phyloP scores from a whole-genome alignment of 164 flowering plant species.

The Piper betle region DNA sequence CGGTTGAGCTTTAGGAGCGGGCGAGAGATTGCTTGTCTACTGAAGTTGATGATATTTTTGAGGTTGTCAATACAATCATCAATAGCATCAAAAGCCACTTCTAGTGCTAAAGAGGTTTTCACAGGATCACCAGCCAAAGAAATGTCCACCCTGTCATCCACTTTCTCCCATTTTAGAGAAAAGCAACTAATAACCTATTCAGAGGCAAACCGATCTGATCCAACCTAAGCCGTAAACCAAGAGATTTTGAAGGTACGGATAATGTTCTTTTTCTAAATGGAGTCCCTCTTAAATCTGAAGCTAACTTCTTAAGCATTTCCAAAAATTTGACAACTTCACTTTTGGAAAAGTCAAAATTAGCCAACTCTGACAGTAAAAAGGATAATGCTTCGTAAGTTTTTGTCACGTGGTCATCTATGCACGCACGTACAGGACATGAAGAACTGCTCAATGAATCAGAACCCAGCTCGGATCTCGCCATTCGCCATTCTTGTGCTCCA shows the following conservation, averaged over 20 bases:
- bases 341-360: slow-evolving; percentile 25
- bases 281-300: slow-evolving; percentile 31
- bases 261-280: slow-evolving; percentile 49
- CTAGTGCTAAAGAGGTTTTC: slow-evolving; percentile 62
- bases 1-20: slow-evolving; percentile 62
- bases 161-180: slow-evolving; percentile 33
- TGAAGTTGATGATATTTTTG: slow-evolving; percentile 17
- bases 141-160: slow-evolving; percentile 31
- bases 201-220: slow-evolving; percentile 29
- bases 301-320: slow-evolving; percentile 23
- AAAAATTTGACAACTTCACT: slow-evolving; percentile 36
- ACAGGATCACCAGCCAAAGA: slow-evolving; percentile 69
- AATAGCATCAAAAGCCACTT: slow-evolving; percentile 65
- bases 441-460: slow-evolving; percentile 40
- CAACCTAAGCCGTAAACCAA: slow-evolving; percentile 11
- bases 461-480: slow-evolving; percentile 63
- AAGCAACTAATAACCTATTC: slow-evolving; percentile 35
- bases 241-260: slow-evolving; percentile 21
- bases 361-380: slow-evolving; percentile 32
- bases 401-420: slow-evolving; percentile 76
- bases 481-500: slow-evolving; percentile 90
- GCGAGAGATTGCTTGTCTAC: slow-evolving; percentile 32
- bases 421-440: slow-evolving; percentile 65
- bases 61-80: slow-evolving; percentile 38
- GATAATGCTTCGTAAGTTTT: slow-evolving; percentile 47